These are phyloP conservation scores for Trichoderma harzianum DNA, from an alignment of 2,329 filamentous ascomycete species.

Conservation along the genomic window DNA sequence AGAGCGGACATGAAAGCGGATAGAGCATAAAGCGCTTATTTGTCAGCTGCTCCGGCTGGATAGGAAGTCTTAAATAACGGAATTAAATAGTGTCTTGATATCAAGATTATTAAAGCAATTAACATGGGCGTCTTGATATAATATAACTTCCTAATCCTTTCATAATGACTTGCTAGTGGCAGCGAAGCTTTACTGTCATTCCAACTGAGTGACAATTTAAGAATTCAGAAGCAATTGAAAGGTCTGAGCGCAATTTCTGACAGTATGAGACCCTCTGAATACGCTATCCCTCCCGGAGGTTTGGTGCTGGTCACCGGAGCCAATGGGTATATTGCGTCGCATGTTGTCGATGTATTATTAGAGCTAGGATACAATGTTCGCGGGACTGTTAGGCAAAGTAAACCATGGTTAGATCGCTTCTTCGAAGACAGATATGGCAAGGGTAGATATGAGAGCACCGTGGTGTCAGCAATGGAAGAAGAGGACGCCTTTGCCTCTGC, in stretches of 20 bases:
- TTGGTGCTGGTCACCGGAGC: constrained; percentile 39
- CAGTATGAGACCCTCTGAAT: background rate
- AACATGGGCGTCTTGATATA: background rate
- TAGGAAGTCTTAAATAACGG: background rate
- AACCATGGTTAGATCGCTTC: background rate
- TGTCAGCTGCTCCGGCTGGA: background rate
- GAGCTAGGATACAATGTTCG: constrained; percentile 39
- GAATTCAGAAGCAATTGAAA: background rate
- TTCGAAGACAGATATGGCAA: background rate
- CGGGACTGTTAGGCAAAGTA: constrained; percentile 29
- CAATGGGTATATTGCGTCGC: constrained; percentile 39
- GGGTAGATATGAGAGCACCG: background rate
- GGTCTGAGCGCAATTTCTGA: background rate
- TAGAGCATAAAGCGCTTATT: background rate
- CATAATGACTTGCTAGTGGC: background rate
- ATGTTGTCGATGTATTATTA: constrained; percentile 38
- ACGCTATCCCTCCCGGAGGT: constrained; percentile 20
- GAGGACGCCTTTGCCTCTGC: background rate
- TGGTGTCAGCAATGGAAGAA: background rate
- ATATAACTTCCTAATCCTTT: background rate
- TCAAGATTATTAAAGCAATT: background rate
- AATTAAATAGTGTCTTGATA: background rate
- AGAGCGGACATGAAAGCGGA: no score
- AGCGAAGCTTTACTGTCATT: background rate
- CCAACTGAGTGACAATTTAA: background rate